These are phyloP conservation scores for Moricandia moricandioides DNA, from an alignment of 345 rosid species.

Conservation along the genomic window DNA sequence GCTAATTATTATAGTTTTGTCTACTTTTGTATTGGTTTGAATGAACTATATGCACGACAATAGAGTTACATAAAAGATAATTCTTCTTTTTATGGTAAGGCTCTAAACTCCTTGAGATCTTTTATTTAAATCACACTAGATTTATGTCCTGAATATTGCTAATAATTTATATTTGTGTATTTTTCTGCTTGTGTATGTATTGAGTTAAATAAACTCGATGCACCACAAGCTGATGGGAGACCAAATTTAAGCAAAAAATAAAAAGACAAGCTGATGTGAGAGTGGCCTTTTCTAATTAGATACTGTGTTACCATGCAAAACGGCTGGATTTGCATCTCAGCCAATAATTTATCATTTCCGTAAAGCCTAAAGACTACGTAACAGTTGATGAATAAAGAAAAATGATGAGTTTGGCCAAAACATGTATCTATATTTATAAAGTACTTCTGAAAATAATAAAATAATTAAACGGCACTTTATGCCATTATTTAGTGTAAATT, in stretches of 20 bases:
- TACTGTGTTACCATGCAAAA: conserved; percentile 29
- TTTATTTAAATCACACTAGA: no score
- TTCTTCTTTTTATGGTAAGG: no score
- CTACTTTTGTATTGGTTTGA: no score
- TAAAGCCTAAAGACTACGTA: conserved; percentile 30
- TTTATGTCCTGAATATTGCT: background rate
- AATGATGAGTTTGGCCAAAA: background rate
- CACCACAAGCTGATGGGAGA: conserved; percentile 15
- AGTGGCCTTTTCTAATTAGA: conserved; percentile 6
- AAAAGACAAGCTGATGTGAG: conserved; percentile 17
- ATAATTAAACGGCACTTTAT: background rate
- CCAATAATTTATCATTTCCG: conserved; percentile 25
- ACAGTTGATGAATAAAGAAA: background rate
- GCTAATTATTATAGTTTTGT: no score
- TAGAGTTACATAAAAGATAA: no score
- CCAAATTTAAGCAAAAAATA: no score
- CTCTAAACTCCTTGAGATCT: no score
- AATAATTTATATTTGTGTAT: background rate
- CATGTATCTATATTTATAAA: background rate
- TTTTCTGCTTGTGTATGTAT: background rate
- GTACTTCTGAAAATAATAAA: background rate
- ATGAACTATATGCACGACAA: no score
- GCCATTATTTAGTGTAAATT: conserved; percentile 1
- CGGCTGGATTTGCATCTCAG: conserved; percentile 23
- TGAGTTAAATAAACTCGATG: background rate